Evolutionary conservation across 805 yeast species (phyloP).

Genomic region (Zygosaccharomyces pseudorouxii): DNA sequence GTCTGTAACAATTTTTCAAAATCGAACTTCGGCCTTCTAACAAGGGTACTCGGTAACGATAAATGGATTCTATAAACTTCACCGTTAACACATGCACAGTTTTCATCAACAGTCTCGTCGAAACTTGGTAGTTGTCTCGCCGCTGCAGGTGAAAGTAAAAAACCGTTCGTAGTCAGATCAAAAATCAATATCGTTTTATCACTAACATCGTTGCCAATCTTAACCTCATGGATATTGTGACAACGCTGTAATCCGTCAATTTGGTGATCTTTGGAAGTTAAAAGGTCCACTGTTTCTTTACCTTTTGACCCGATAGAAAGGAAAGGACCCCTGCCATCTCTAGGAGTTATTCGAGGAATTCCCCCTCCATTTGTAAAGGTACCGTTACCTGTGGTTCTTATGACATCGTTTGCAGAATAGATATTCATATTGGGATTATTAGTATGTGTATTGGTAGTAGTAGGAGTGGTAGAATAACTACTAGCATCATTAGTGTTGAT

Average conservation of each 20-base stretch:
- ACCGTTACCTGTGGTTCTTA: not conserved
- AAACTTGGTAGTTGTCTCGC: conserved; percentile 1
- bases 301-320: not conserved
- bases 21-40: conserved; percentile 30
- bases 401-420: not conserved
- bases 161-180: conserved; percentile 24
- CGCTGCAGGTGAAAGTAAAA: conserved; percentile 15
- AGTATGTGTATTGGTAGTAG: not conserved
- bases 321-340: not conserved
- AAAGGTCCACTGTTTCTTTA: conserved; percentile 6
- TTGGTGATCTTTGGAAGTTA: conserved; percentile 10
- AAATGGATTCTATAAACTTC: conserved; percentile 26
- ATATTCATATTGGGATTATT: not conserved
- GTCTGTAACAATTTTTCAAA: conserved; percentile 28
- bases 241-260: conserved; percentile 13
- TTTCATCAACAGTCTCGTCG: not conserved
- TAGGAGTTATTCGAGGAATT: not conserved
- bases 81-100: conserved; percentile 5
- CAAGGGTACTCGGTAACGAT: conserved; percentile 32
- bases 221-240: conserved; percentile 4
- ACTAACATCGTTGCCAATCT: conserved; percentile 4
- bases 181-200: conserved; percentile 17
- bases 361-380: not conserved
- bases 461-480: not conserved
- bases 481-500: not conserved